phyloP scores from a whole-genome alignment of 2,329 filamentous ascomycete genomes.

The Diaporthe capsici region DNA sequence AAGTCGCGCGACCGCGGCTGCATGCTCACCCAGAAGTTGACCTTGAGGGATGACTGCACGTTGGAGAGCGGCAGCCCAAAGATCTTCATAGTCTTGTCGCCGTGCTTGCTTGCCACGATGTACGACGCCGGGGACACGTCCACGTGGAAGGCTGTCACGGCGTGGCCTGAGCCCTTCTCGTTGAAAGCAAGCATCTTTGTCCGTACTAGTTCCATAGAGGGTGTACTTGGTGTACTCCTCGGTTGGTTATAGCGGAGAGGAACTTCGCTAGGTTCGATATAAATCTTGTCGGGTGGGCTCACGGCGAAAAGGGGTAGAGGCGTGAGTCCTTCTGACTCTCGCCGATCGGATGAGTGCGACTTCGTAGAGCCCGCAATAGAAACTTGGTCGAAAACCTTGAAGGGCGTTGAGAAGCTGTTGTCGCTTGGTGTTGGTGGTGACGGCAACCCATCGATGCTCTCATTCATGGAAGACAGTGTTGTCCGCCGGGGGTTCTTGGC shows the following conservation, averaged over 20 bases:
- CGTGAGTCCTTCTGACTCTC: neutral
- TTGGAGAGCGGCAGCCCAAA: slow-evolving; percentile 47
- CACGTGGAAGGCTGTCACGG: slow-evolving; percentile 51
- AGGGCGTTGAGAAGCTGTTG: neutral
- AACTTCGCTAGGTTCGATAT: slow-evolving; percentile 29
- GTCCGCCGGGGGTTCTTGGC: slow-evolving; percentile 17
- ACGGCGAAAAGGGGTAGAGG: slow-evolving; percentile 33
- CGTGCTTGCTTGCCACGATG: slow-evolving; percentile 53
- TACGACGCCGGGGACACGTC: slow-evolving; percentile 53
- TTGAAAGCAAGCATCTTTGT: slow-evolving; percentile 47
- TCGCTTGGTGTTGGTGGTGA: neutral
- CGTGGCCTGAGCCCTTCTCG: slow-evolving; percentile 48
- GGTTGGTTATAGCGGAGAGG: neutral
- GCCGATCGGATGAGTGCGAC: slow-evolving; percentile 4
- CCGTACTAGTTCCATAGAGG: slow-evolving; percentile 11
- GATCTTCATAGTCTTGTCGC: slow-evolving; percentile 49
- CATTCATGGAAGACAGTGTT: slow-evolving; percentile 23
- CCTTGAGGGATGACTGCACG: slow-evolving; percentile 51
- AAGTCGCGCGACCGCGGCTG: slow-evolving; percentile 57
- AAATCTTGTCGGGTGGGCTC: slow-evolving; percentile 39
- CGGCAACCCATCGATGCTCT: neutral
- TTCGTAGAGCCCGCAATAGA: neutral
- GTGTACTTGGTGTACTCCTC: neutral
- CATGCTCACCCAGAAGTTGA: slow-evolving; percentile 56
- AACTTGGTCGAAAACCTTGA: neutral